Evolutionary conservation across 2,329 filamentous ascomycete genomes (phyloP).

Genomic region (Fusarium xyrophilum): DNA sequence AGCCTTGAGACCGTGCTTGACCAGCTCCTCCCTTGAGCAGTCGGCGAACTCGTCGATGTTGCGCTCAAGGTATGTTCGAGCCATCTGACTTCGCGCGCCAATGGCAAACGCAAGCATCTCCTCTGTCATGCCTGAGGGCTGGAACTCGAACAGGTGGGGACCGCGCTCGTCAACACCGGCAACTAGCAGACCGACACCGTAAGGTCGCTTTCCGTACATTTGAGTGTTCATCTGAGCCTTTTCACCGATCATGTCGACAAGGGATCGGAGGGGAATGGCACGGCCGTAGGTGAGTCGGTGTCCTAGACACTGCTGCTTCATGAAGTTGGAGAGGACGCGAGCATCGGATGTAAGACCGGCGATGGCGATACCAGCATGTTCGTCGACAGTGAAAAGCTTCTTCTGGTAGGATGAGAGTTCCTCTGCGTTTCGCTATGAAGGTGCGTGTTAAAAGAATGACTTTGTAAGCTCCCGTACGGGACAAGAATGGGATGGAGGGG

Average conservation of each 20-base stretch:
- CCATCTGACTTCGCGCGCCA: constrained; percentile 96
- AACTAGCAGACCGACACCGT: constrained; percentile 91
- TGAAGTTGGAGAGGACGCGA: constrained; percentile 99
- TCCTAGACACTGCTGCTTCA: constrained; percentile 98
- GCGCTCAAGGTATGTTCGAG: constrained; percentile 92
- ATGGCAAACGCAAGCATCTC: constrained; percentile 98
- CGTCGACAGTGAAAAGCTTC: constrained; percentile 97
- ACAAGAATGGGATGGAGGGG: constrained; percentile 17
- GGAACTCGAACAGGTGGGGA: constrained; percentile 97
- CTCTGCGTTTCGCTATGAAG: constrained; percentile 87
- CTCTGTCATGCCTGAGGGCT: constrained; percentile 92
- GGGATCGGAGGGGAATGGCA: constrained; percentile 85
- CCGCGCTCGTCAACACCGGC: constrained; percentile 93
- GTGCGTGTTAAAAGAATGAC: constrained; percentile 9
- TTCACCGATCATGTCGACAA: constrained; percentile 91
- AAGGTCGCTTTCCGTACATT: constrained; percentile 94
- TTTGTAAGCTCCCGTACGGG: constrained; percentile 1
- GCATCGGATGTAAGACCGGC: constrained; percentile 97
- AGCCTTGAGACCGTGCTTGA: constrained; percentile 87
- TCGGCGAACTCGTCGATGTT: constrained; percentile 84
- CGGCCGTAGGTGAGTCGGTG: constrained; percentile 96
- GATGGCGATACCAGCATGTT: constrained; percentile 93
- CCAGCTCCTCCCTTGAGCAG: constrained; percentile 81
- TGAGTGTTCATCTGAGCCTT: constrained; percentile 98
- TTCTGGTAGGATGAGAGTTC: constrained; percentile 99